Conservation (phyloP, 148 eudicot genomes). For the Rhododendron williamsianum region DNA sequence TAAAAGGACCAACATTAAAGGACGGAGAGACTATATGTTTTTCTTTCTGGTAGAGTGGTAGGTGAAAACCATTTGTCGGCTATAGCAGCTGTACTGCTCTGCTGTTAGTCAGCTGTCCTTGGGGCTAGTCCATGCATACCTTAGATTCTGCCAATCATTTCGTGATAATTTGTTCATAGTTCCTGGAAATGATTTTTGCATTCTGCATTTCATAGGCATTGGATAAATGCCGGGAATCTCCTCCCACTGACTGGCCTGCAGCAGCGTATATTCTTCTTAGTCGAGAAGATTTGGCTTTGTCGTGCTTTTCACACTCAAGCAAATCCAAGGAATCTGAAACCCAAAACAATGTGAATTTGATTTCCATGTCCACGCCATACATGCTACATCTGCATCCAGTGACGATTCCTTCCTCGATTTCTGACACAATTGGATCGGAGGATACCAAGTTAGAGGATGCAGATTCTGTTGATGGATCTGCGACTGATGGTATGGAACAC, state of each 20-base stretch:
- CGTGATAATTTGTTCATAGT: neutral
- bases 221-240: constrained; percentile 93
- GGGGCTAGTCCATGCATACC: neutral
- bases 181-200: neutral
- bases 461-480: constrained; percentile 66
- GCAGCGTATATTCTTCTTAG: constrained; percentile 98
- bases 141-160: neutral
- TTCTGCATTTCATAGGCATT: constrained; percentile 46
- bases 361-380: constrained; percentile 87
- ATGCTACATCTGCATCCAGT: constrained; percentile 88
- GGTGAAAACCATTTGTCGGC: neutral
- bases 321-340: constrained; percentile 54
- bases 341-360: constrained; percentile 46
- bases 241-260: constrained; percentile 95
- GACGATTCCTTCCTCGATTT: constrained; percentile 67
- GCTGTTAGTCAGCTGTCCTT: neutral
- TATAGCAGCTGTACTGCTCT: neutral
- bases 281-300: constrained; percentile 90
- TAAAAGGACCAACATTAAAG: neutral
- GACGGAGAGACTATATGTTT: neutral
- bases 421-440: constrained; percentile 59
- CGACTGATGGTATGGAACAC: constrained; percentile 94
- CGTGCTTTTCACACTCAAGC: constrained; percentile 39
- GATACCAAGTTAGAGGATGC: constrained; percentile 54
- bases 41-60: neutral